Percentiles rank a stretch among this genome's conserved stretches.
Conservation (phyloP, 2,329 filamentous ascomycete species). For the Arthrocladium fulminans region DNA sequence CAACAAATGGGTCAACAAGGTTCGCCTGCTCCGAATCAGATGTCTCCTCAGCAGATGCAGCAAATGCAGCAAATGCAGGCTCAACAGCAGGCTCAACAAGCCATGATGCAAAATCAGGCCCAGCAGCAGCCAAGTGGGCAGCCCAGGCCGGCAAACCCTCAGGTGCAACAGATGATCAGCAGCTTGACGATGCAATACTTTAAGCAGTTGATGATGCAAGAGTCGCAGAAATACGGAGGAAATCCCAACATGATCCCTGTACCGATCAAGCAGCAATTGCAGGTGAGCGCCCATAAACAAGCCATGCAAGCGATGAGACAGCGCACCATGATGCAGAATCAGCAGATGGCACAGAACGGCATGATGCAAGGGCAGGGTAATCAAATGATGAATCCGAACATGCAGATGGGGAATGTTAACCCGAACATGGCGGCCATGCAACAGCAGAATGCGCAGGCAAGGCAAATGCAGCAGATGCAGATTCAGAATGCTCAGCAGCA, state of each 20-base stretch:
- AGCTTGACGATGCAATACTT: conserved; percentile 8
- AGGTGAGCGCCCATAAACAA: conserved; percentile 9
- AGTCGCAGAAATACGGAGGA: conserved; percentile 18
- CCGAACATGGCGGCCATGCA: conserved; percentile 17
- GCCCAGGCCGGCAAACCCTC: neutral
- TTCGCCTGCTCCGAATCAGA: conserved; percentile 18
- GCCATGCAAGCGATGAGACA: conserved; percentile 1
- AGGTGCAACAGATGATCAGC: neutral
- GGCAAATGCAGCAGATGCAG: conserved; percentile 23
- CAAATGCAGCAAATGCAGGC: conserved; percentile 13
- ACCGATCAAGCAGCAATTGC: conserved; percentile 7
- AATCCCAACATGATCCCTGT: conserved; percentile 17
- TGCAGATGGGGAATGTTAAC: conserved; percentile 18
- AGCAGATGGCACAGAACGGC: conserved; percentile 9
- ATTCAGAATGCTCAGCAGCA: conserved; percentile 21
- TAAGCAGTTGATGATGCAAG: conserved; percentile 14
- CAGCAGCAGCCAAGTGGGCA: conserved; percentile 13
- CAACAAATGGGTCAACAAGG: conserved; percentile 14
- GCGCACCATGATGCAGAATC: neutral
- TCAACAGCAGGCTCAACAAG: conserved; percentile 14
- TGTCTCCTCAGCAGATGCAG: conserved; percentile 21
- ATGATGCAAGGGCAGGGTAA: conserved; percentile 13
- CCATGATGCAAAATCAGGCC: conserved; percentile 14
- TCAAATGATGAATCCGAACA: conserved; percentile 15
- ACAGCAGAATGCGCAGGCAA: conserved; percentile 13